Base-by-base conservation (phyloP, 306 rosid species). In the Gleditsia sinensis region DNA sequence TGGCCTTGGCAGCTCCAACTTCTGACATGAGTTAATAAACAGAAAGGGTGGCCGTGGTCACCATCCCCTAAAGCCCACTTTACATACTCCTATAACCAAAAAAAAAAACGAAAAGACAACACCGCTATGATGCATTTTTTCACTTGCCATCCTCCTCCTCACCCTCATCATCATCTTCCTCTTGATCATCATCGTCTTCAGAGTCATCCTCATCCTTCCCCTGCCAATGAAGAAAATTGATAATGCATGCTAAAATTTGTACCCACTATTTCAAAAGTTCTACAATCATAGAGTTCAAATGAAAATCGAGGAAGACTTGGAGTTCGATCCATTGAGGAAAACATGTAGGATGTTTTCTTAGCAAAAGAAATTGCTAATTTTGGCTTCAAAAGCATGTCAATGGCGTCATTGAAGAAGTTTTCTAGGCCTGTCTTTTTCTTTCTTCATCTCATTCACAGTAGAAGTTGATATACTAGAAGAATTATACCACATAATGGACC, bases 91-190 rank as follows among this genome's bases (percentile, higher is more conserved):
- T 83, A 77, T 78, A 83, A 69, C 69, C 75, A n/a, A 33, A 65
- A 55, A 75, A 78, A 76, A 73, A 80, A 71, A 32, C 55, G 61
- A 64, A 55, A 61, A 58, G 66, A 56, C 54, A 83, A 59, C 27
- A 54, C 40, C 62, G 59, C 20, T 40, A 7, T 46, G 62, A 66
- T 6, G 78, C 36, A 71, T 39, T 80, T 69, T 85, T 81, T 88
- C 87, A 91, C 83, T 87, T 65, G 81, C 80, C 88, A n/a, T 82
- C 96, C 0, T 83, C 95, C 60, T 86, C 94, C 3, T 85, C 96
- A 1, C 59, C 94, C 8, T 82, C 96, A 0, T 87, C 93, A 0
- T 86, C 88, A 3, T 88, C 92, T 0, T 83, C 93, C 0, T 88
- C 98, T 30, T 86, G 86, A 0, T 82, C 86, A 2, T 91, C 89